Base-by-base conservation (phyloP, 2,329 filamentous ascomycete species). In the Sclerotinia minor region DNA sequence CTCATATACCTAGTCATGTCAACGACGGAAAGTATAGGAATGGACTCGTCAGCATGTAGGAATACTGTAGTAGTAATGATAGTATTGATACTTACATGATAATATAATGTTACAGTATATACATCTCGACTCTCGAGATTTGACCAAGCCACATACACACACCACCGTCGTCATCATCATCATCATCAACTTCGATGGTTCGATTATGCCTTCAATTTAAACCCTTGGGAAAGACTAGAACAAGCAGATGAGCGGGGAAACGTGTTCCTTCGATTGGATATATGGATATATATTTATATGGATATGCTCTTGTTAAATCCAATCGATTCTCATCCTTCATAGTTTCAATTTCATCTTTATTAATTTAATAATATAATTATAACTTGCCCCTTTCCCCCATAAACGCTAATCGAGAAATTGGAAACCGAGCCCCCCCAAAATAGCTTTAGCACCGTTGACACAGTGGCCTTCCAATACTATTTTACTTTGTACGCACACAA, bases 361-460 rank as follows among this genome's bases (percentile, higher is more conserved):
- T 63, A 49, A 32, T 50, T 50, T 5, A 35, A 21, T 47, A 29
- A 29, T 29, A 21, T 47, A 29, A 29, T 29, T 29, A 29, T 5
- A 44, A 21, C 59, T 63, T 50, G 29, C 59, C 59, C 58, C 29
- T 32, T n/a, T n/a, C 17, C 55, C 38, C 55, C 55, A 21, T 9
- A 59, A 59, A 50, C n/a, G 49, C 49, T 26, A 50, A 50, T 50
- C n/a, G 49, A 24, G 49, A 26, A 50, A 50, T 50, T 49, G 45
- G 45, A n/a, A 49, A 49, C 19, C 45, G 6, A 41, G 38, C 38
- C 11, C 8, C 52, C 52, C 53, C 32, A 38, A 55, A 55, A 53
- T 55, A 55, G 53, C 21, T 55, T 55, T 35, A 38, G 53, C 15
- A 54, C 52, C 53, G 7, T 57, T 41, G 54, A 57, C 54, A 57